Evolutionary conservation across 306 rosid species (phyloP), one percentile per base, ranked within the genome.

Genomic region (Vigna reflexopilosa): DNA sequence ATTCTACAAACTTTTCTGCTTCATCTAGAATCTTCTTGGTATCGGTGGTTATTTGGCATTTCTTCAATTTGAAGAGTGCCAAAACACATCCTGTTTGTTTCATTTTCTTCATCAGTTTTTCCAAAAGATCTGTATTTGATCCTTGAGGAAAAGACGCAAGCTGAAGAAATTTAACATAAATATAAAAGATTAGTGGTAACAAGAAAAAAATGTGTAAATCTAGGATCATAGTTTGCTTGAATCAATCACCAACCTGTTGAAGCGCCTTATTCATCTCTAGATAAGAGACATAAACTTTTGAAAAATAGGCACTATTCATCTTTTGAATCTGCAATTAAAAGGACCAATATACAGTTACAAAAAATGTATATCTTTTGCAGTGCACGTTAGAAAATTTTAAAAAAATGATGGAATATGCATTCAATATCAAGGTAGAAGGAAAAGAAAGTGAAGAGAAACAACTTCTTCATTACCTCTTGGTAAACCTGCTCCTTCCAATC

Each of bases 251-350:
- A 54, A 85, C 85, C 72, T 51, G 49, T 15, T 62, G 30, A 69
- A 62, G 75, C 5, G 6, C n/a, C 11, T 5, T 22, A 19, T 1
- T 9, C 7, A 74, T 0, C 0, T 17, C 2, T 6, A 28, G 38
- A 48, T 69, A 62, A 4, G 56, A 0, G 1, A 0, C 0, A 7
- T 0, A 4, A 17, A 81, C 22, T 38, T 1, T 14, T 13, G 28
- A 0, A 4, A 10, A 40, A 69, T 67, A 28, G 22, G 19, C 7
- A 30, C 9, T n/a, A 13, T 44, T 85, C 17, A 85, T 47, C 58
- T 0, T 62, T 38, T 74, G 83, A 63, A 74, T 56, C 85, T 85
- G 78, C 72, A 69, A 59, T 9, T 52, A 69, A 42, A 76, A 67
- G 49, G 20, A 72, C 10, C 2, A 62, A 15, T 16, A 16, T 30